A percentile compares a stretch with the other conserved stretches of the same genome.
Evolutionary conservation across 441 rosid species (phyloP).

Genomic region (Hura crepitans): DNA sequence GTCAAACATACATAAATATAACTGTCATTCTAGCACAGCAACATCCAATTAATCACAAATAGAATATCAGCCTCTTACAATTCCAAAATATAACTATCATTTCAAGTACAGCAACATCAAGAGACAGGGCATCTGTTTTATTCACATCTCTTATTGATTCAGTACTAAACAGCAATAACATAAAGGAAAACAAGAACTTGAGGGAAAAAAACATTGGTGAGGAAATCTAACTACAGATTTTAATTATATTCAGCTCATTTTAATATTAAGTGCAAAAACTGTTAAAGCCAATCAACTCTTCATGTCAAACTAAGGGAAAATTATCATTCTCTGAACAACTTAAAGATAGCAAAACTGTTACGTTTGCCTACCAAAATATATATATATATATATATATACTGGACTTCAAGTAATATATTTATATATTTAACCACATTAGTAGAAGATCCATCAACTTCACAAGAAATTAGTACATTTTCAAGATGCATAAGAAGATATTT

Average conservation of each 20-base stretch:
- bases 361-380: background rate
- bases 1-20: background rate
- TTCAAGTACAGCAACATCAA: conserved; percentile 4
- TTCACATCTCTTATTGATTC: background rate
- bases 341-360: background rate
- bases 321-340: background rate
- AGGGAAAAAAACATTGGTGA: background rate
- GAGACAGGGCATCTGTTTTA: background rate
- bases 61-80: too few species aligned
- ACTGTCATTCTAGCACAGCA: background rate
- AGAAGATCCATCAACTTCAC: background rate
- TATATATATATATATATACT: too few species aligned
- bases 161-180: background rate
- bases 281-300: background rate
- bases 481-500: background rate
- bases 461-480: background rate
- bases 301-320: background rate
- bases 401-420: background rate
- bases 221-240: background rate
- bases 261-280: background rate
- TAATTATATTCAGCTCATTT: background rate
- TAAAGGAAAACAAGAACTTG: background rate
- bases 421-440: background rate
- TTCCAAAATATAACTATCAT: background rate
- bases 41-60: too few species aligned